phyloP scores from a whole-genome alignment of 176 grass and related monocot species.

The Cenchrus purpureus region DNA sequence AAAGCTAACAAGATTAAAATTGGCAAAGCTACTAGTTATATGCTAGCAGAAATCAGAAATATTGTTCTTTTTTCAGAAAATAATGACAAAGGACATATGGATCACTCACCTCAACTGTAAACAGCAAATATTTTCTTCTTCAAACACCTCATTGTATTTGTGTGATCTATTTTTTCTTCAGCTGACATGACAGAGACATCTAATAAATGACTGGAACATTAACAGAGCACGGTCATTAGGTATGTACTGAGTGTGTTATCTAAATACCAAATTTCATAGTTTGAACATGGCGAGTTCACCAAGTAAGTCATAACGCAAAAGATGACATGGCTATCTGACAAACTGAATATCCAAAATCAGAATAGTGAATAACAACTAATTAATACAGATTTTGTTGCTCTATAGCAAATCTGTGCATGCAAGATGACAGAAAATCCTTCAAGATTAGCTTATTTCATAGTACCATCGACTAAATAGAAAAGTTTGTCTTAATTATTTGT shows the following conservation, averaged over 20 bases:
- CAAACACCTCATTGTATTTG: too few relatives aligned
- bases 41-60: too few relatives aligned
- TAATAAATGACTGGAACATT: too few relatives aligned
- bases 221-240: not conserved
- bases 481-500: not conserved
- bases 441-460: not conserved
- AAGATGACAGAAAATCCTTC: not conserved
- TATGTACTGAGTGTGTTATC: not conserved
- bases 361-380: too few relatives aligned
- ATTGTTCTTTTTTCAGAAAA: too few relatives aligned
- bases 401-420: not conserved
- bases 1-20: too few relatives aligned
- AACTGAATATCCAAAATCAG: not conserved
- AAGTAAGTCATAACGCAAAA: not conserved
- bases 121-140: too few relatives aligned
- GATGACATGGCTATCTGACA: not conserved
- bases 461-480: not conserved
- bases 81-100: too few relatives aligned
- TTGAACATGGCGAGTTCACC: not conserved
- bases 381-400: not conserved
- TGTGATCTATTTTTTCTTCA: too few relatives aligned
- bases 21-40: too few relatives aligned
- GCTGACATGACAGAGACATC: too few relatives aligned
- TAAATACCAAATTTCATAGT: not conserved
- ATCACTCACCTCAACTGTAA: too few relatives aligned